Evolutionary conservation across 2,329 filamentous ascomycete species (phyloP).

Genomic region (Penicillium sp.): DNA sequence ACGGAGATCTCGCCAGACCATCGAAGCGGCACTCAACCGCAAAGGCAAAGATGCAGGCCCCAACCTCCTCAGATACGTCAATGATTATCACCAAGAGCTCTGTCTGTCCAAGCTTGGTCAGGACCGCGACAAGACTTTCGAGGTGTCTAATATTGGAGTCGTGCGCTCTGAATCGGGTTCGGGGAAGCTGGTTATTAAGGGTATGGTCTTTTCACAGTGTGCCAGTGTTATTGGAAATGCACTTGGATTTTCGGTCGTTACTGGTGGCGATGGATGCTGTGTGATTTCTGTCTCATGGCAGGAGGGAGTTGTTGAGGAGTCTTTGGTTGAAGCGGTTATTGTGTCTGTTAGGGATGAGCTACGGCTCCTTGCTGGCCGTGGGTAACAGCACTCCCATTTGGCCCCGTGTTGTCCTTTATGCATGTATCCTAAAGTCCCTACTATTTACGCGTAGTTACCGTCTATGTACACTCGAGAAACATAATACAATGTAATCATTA

Average conservation of each 20-base stretch:
- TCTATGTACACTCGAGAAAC: background rate
- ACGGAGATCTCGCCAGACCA: conserved; percentile 26
- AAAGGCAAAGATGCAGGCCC: conserved; percentile 32
- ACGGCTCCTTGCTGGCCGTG: background rate
- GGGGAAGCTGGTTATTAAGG: conserved; percentile 29
- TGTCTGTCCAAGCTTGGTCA: conserved; percentile 39
- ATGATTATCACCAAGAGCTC: conserved; percentile 35
- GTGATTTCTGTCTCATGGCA: conserved; percentile 42
- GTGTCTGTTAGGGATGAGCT: conserved; percentile 18
- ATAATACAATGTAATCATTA: background rate
- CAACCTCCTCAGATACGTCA: conserved; percentile 41
- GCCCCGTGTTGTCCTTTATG: no score
- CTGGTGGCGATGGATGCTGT: conserved; percentile 44
- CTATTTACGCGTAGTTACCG: no score
- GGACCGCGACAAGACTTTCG: conserved; percentile 36
- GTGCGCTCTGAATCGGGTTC: conserved; percentile 18
- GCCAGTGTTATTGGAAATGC: conserved; percentile 36
- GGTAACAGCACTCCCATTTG: no score
- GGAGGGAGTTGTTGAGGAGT: conserved; percentile 32
- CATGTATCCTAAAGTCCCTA: no score
- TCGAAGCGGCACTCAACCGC: conserved; percentile 24
- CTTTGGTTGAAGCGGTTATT: conserved; percentile 19
- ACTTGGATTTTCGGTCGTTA: conserved; percentile 39
- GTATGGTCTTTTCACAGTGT: conserved; percentile 46
- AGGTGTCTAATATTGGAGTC: conserved; percentile 47